A percentile compares a stretch with the other conserved stretches of the same genome.
phyloP scores from a whole-genome alignment of 441 rosid genomes.

The Rhodomyrtus psidioides region DNA sequence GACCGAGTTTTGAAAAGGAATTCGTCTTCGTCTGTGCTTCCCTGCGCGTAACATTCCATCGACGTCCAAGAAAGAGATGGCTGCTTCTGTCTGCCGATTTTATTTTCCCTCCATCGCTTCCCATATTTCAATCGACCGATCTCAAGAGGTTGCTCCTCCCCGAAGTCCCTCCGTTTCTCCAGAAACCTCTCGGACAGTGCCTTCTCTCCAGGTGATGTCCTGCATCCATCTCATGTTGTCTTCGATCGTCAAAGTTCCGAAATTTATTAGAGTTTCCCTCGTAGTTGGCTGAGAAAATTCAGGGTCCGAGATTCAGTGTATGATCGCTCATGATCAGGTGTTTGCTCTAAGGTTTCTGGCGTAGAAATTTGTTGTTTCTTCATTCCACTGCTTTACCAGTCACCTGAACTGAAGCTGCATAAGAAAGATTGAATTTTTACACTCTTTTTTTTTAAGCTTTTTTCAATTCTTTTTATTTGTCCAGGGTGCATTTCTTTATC shows the following conservation, averaged over 20 bases:
- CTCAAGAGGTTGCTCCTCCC: neutral
- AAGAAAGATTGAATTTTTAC: neutral
- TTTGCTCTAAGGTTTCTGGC: neutral
- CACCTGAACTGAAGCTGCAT: neutral
- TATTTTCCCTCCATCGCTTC: neutral
- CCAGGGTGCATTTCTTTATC: constrained; percentile 1
- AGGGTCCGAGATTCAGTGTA: neutral
- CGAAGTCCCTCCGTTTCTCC: constrained; percentile 5
- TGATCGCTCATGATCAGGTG: neutral
- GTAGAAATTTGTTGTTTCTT: neutral
- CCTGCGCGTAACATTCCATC: neutral
- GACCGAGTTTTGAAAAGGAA: neutral
- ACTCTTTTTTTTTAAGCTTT: neutral
- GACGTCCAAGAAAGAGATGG: neutral
- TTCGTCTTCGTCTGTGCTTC: neutral
- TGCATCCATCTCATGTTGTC: neutral
- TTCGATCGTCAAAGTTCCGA: neutral
- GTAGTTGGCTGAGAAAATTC: neutral
- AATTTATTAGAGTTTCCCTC: neutral
- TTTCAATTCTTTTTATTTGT: neutral
- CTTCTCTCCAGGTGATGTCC: constrained; percentile 12
- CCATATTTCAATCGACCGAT: constrained; percentile 3
- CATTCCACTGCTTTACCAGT: neutral
- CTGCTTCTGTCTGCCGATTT: neutral
- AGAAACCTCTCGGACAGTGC: neutral